phyloP scores from a whole-genome alignment of 805 yeast species.

The Yarrowia divulgata region DNA sequence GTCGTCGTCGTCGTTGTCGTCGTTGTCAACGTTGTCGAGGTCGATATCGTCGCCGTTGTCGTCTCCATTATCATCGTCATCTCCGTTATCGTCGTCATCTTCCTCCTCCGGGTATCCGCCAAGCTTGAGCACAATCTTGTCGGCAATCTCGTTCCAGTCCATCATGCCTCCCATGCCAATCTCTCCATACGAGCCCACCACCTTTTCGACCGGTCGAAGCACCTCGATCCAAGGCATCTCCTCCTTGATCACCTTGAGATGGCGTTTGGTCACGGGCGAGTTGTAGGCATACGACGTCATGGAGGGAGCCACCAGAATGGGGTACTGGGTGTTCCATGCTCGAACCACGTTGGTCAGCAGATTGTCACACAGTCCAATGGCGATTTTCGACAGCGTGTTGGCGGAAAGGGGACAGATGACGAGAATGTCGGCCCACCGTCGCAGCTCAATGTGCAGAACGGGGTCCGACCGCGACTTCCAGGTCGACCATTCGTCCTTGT shows the following conservation, averaged over 20 bases:
- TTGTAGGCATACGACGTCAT: constrained; percentile 94
- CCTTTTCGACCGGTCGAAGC: constrained; percentile 94
- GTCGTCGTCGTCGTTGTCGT: constrained; percentile 48
- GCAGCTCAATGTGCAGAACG: constrained; percentile 89
- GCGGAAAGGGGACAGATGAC: constrained; percentile 95
- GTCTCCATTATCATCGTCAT: constrained; percentile 55
- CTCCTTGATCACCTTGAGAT: constrained; percentile 74
- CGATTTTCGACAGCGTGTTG: constrained; percentile 86
- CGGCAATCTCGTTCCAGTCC: constrained; percentile 95
- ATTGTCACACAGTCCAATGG: constrained; percentile 92
- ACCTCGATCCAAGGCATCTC: constrained; percentile 96
- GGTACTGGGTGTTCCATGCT: constrained; percentile 94
- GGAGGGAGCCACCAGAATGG: constrained; percentile 91
- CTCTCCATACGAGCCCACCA: constrained; percentile 90
- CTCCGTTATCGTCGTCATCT: constrained; percentile 58
- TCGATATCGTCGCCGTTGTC: constrained; percentile 52
- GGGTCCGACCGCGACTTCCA: constrained; percentile 88
- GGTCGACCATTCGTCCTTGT: constrained; percentile 91
- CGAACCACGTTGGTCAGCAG: constrained; percentile 86
- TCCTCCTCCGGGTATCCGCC: constrained; percentile 67
- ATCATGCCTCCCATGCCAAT: constrained; percentile 99
- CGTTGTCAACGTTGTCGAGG: constrained; percentile 49
- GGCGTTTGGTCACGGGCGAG: constrained; percentile 85
- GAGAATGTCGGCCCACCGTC: constrained; percentile 96
- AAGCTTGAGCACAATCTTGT: constrained; percentile 75